Evolutionary conservation across 176 grass and related monocot genomes (phyloP).

Genomic region (Tuctoria greenei): DNA sequence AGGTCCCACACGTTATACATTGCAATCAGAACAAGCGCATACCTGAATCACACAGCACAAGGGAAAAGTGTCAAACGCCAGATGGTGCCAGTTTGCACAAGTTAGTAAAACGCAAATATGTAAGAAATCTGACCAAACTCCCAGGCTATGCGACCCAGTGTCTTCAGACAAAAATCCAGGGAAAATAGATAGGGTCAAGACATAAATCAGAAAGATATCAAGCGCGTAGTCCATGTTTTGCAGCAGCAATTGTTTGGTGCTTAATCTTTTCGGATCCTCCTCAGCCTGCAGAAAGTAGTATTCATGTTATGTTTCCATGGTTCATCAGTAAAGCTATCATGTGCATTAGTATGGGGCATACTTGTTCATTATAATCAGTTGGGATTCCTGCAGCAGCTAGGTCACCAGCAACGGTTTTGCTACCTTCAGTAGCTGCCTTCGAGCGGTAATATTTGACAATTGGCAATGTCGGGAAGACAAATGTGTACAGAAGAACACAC

Average conservation of each 20-base stretch:
- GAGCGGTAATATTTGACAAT: constrained; percentile 68
- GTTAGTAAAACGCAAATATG: neutral
- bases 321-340: neutral
- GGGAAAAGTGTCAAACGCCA: neutral
- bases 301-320: neutral
- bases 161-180: constrained; percentile 95
- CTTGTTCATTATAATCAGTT: constrained; percentile 27
- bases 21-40: constrained; percentile 53
- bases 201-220: constrained; percentile 71
- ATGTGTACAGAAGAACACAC: constrained; percentile 15
- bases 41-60: constrained; percentile 37
- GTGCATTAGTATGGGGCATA: neutral
- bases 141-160: constrained; percentile 73
- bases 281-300: constrained; percentile 40
- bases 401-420: constrained; percentile 57
- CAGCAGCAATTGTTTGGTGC: constrained; percentile 61
- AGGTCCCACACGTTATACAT: constrained; percentile 71
- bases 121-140: constrained; percentile 42
- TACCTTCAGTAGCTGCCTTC: constrained; percentile 67
- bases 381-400: constrained; percentile 57
- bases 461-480: constrained; percentile 29
- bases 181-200: constrained; percentile 89
- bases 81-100: neutral
- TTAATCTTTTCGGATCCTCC: constrained; percentile 76
- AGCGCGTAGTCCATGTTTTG: constrained; percentile 70